These are phyloP conservation scores for Pseudogymnoascus sp. DNA, from an alignment of 2,329 filamentous ascomycete genomes.

Conservation along the genomic window DNA sequence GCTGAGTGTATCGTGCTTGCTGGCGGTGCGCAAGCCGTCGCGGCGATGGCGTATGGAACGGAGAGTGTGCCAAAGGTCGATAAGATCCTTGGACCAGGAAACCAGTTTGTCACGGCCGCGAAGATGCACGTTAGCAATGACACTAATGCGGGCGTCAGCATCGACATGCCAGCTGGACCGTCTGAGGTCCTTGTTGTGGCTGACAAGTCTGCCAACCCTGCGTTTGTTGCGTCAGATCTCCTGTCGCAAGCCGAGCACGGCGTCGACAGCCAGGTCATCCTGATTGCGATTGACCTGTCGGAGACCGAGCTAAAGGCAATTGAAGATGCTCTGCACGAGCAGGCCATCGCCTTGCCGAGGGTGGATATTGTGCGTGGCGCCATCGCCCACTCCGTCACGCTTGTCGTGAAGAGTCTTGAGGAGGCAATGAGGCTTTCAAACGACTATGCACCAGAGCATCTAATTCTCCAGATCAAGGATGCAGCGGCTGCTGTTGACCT, in stretches of 20 bases:
- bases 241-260: constrained; percentile 96
- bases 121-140: constrained; percentile 99
- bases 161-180: constrained; percentile 97
- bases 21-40: constrained; percentile 89
- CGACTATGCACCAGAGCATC: constrained; percentile 88
- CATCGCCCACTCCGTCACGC: constrained; percentile 85
- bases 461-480: constrained; percentile 82
- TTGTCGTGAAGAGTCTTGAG: constrained; percentile 61
- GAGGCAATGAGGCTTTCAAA: constrained; percentile 82
- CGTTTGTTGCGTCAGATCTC: constrained; percentile 91
- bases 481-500: constrained; percentile 65
- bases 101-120: constrained; percentile 95
- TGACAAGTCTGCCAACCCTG: constrained; percentile 78
- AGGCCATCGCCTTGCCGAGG: constrained; percentile 78
- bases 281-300: constrained; percentile 73
- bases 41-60: constrained; percentile 95
- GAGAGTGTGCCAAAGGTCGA: constrained; percentile 93
- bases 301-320: constrained; percentile 71
- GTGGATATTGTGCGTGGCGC: constrained; percentile 89
- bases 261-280: constrained; percentile 88
- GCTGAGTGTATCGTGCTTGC: constrained; percentile 94
- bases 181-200: constrained; percentile 96
- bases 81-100: constrained; percentile 95
- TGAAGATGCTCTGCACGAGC: constrained; percentile 81
- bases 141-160: constrained; percentile 87